Evolutionary conservation across 805 yeast genomes (phyloP).

Genomic region (Peterozyma xylosa): DNA sequence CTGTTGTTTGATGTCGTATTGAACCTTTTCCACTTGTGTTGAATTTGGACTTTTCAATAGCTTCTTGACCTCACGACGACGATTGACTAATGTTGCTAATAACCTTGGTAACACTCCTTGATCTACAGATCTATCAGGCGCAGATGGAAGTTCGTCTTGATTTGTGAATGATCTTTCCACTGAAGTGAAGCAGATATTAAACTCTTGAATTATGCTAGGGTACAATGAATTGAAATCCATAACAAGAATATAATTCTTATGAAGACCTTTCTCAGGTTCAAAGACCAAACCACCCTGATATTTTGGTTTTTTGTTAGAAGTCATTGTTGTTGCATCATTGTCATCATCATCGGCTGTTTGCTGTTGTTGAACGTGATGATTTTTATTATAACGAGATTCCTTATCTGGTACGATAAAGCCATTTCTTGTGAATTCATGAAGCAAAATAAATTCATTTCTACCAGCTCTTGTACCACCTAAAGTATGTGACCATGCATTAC

Average conservation of each 20-base stretch:
- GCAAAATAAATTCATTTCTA: constrained; percentile 84
- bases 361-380: constrained; percentile 11
- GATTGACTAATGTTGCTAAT: constrained; percentile 73
- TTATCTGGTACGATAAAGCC: constrained; percentile 87
- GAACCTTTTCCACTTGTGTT: constrained; percentile 58
- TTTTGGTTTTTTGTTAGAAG: constrained; percentile 60
- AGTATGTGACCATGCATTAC: constrained; percentile 96
- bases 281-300: constrained; percentile 92
- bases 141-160: constrained; percentile 59
- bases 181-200: constrained; percentile 94
- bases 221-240: constrained; percentile 98
- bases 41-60: constrained; percentile 70
- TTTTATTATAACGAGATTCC: constrained; percentile 21
- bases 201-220: constrained; percentile 96
- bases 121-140: constrained; percentile 49
- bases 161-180: constrained; percentile 56
- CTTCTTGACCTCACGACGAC: constrained; percentile 90
- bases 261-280: constrained; percentile 94
- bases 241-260: constrained; percentile 79
- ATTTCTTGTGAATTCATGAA: constrained; percentile 82
- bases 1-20: constrained; percentile 91
- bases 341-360: constrained; percentile 27
- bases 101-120: constrained; percentile 86
- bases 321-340: constrained; percentile 36
- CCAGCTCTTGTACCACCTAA: constrained; percentile 94